A percentile compares a stretch with the other conserved stretches of the same genome.
Evolutionary conservation across 805 yeast genomes (phyloP).

Genomic region (Pichia californica): DNA sequence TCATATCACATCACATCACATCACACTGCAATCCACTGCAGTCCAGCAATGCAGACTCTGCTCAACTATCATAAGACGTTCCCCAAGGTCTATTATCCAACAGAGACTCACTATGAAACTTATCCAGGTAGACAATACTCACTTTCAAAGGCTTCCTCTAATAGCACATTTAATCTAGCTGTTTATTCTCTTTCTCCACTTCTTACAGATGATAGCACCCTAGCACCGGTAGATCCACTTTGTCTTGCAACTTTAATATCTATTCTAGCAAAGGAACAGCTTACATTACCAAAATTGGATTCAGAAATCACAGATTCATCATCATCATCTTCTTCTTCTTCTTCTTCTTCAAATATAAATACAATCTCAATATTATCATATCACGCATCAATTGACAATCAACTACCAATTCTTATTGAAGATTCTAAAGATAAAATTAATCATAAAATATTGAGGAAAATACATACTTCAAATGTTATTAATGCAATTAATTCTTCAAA

Average conservation of each 20-base stretch:
- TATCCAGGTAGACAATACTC: conserved; percentile 1
- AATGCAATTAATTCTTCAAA: conserved; percentile 32
- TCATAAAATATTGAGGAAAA: conserved; percentile 26
- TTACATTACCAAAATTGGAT: background rate
- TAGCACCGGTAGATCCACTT: conserved; percentile 53
- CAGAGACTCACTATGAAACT: conserved; percentile 1
- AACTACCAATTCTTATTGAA: conserved; percentile 53
- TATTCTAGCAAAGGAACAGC: background rate
- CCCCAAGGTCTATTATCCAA: conserved; percentile 1
- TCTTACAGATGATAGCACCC: conserved; percentile 21
- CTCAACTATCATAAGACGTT: conserved; percentile 3
- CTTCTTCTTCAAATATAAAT: background rate
- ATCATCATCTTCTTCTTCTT: background rate
- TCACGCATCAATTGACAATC: conserved; percentile 42
- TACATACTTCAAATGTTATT: conserved; percentile 33
- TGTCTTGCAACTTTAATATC: conserved; percentile 30
- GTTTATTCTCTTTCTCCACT: conserved; percentile 38
- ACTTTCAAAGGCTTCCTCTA: background rate
- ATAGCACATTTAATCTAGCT: conserved; percentile 40
- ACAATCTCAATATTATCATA: conserved; percentile 39
- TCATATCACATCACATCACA: too few species aligned
- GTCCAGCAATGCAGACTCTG: background rate
- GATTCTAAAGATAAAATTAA: conserved; percentile 31
- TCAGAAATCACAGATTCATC: background rate
- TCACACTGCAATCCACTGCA: too few species aligned